Evolutionary conservation across 2,329 filamentous ascomycete species (phyloP), one percentile per base, ranked within the genome.

Genomic region (Monilinia aucupariae): DNA sequence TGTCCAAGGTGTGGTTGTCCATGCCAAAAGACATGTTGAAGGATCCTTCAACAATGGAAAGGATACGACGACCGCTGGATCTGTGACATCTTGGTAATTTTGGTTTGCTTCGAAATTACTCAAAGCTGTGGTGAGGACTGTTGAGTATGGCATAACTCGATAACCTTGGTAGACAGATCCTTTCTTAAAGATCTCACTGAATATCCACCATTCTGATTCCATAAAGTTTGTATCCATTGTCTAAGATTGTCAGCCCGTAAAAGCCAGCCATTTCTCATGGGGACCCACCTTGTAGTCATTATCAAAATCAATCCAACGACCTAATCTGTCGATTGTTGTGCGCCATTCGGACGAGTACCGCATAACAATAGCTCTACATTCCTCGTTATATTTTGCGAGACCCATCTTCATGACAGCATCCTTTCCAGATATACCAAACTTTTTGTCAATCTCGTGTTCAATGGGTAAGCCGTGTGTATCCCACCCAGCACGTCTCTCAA

Each of bases 381-480:
- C 90, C 66, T 85, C 87, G 75, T 97, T 97, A 80, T 97, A 97
- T 72, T 89, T 89, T 68, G 83, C 89, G 69, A 97, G 86, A 56
- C 93, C 93, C 69, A 96, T 81, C 77, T 96, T 82, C 78, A 88
- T 85, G 49, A 97, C 92, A 6, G 92, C 92, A 68, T 92, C 89
- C 75, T 90, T 89, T 62, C 91, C 91, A 68, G 90, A 90, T 73
- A 96, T 92, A 48, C 90, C 90, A 68, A 96, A 81, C 77, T 93
- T 93, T 82, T 97, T 97, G 81, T 97, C 93, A 73, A 97, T 97
- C 78, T 97, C 93, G 75, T 96, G 91, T 79, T 97, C 93, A 69
- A 97, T 94, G 20, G 93, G 93, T 60, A 97, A 82, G 65, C 93
- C 93, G 74, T 97, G 93, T 1, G 92, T 91, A 75, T 97, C 93